A percentile compares a stretch with the other conserved stretches of the same genome.
phyloP scores from a whole-genome alignment of 2,329 filamentous ascomycete genomes.

The Coniella lustricola region DNA sequence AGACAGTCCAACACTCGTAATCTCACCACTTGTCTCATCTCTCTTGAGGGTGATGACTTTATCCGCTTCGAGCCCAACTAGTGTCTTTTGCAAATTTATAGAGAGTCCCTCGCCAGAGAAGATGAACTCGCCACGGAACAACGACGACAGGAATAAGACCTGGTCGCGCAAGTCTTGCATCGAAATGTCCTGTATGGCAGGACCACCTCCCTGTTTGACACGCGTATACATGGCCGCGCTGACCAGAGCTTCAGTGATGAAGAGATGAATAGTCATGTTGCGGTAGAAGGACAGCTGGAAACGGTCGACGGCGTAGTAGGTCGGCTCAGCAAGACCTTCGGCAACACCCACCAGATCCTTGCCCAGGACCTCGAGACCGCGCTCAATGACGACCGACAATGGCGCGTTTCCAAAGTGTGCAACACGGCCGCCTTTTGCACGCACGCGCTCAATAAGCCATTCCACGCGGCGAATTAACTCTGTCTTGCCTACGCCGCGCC shows the following conservation, averaged over 20 bases:
- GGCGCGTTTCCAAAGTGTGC: conserved; percentile 83
- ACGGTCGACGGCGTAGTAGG: conserved; percentile 88
- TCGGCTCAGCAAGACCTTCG: conserved; percentile 76
- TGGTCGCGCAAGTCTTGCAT: conserved; percentile 69
- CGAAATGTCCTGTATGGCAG: conserved; percentile 68
- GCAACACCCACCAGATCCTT: conserved; percentile 79
- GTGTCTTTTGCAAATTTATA: conserved; percentile 72
- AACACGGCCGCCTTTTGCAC: conserved; percentile 81
- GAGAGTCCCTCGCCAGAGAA: conserved; percentile 82
- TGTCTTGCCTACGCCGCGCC: conserved; percentile 79
- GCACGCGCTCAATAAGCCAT: conserved; percentile 78
- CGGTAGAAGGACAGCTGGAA: conserved; percentile 98
- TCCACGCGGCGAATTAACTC: conserved; percentile 83
- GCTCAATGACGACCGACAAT: conserved; percentile 75
- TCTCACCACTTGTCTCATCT: conserved; percentile 40
- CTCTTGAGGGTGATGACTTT: conserved; percentile 64
- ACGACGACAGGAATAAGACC: conserved; percentile 81
- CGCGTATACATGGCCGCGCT: conserved; percentile 84
- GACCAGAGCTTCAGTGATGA: conserved; percentile 87
- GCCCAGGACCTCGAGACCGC: conserved; percentile 85
- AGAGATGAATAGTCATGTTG: conserved; percentile 98
- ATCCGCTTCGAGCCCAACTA: conserved; percentile 71
- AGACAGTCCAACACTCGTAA: conserved; percentile 66
- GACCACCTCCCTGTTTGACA: conserved; percentile 86
- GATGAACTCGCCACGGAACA: conserved; percentile 96